These are phyloP conservation scores for Syncephalastrum contaminatum DNA, from an alignment of 371 early-diverging fungal species.

Conservation along the genomic window DNA sequence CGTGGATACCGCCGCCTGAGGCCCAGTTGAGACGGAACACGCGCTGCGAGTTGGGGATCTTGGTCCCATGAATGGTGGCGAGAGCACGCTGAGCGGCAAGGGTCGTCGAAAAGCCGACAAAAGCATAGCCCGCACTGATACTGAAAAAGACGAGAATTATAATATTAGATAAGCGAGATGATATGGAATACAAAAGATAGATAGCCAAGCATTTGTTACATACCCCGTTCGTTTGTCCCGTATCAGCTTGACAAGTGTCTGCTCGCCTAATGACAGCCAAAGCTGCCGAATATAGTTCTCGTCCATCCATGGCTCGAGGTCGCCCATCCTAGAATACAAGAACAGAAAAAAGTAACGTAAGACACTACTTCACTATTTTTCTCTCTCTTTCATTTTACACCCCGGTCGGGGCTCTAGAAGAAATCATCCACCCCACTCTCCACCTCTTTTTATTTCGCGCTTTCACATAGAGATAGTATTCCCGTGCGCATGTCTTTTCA, in stretches of 20 bases:
- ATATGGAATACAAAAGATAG: too few species aligned
- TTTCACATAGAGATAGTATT: too few species aligned
- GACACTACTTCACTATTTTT: too few species aligned
- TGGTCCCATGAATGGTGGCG: conserved; percentile 68
- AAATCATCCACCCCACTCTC: too few species aligned
- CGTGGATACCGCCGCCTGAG: conserved; percentile 61
- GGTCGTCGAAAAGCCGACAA: conserved; percentile 64
- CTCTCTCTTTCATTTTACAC: too few species aligned
- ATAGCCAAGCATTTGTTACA: too few species aligned
- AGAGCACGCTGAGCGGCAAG: conserved; percentile 27
- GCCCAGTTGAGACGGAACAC: conserved; percentile 79
- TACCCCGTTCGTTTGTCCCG: conserved; percentile 75
- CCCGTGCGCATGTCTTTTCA: too few species aligned
- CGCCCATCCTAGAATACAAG: conserved; percentile 67
- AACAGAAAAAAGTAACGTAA: too few species aligned
- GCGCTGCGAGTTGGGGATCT: conserved; percentile 77
- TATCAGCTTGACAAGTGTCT: conserved; percentile 82
- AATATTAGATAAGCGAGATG: too few species aligned
- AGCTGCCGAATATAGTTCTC: conserved; percentile 70
- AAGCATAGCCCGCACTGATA: conserved; percentile 72
- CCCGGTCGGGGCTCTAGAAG: too few species aligned
- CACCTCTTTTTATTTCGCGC: too few species aligned
- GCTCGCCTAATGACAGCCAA: conserved; percentile 70
- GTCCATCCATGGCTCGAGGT: conserved; percentile 86
- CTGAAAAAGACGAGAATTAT: conserved; percentile 16